phyloP scores from a whole-genome alignment of 2,329 filamentous ascomycete species.

The Colletotrichum melonis region DNA sequence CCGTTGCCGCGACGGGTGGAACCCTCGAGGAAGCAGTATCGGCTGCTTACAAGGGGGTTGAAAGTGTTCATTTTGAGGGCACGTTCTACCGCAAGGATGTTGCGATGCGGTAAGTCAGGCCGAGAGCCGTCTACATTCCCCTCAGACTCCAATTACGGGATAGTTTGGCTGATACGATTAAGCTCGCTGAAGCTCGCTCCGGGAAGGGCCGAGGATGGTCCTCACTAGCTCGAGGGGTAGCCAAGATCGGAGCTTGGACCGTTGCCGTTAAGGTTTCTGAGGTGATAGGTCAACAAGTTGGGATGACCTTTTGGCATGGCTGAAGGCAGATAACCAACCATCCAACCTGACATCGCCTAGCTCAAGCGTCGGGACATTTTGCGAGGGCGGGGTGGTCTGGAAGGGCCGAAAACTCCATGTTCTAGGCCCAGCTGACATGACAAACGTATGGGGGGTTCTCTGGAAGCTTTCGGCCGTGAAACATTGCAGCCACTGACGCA shows the following conservation, averaged over 20 bases:
- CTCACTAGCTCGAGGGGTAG: neutral
- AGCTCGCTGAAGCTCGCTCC: neutral
- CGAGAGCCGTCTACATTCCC: neutral
- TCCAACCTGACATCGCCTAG: neutral
- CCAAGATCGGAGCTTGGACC: neutral
- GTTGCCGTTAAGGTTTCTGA: neutral
- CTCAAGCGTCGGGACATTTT: neutral
- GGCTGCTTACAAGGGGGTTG: slow-evolving; percentile 87
- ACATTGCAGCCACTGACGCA: slow-evolving; percentile 29
- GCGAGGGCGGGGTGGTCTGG: neutral
- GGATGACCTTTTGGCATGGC: neutral
- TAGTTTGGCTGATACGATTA: neutral
- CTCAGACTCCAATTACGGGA: neutral
- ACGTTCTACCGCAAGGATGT: slow-evolving; percentile 97
- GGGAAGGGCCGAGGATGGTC: neutral
- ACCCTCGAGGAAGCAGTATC: slow-evolving; percentile 85
- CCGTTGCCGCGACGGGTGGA: slow-evolving; percentile 80
- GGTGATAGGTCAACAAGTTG: neutral
- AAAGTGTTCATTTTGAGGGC: slow-evolving; percentile 82
- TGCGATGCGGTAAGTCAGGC: slow-evolving; percentile 55
- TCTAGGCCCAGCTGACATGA: slow-evolving; percentile 4
- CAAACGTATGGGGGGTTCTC: neutral
- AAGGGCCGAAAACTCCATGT: slow-evolving; percentile 1
- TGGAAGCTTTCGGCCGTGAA: slow-evolving; percentile 18
- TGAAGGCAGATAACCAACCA: neutral